Evolutionary conservation across 2,329 filamentous ascomycete species (phyloP), one percentile per base, ranked within the genome.

Genomic region (Blastomyces silverae): DNA sequence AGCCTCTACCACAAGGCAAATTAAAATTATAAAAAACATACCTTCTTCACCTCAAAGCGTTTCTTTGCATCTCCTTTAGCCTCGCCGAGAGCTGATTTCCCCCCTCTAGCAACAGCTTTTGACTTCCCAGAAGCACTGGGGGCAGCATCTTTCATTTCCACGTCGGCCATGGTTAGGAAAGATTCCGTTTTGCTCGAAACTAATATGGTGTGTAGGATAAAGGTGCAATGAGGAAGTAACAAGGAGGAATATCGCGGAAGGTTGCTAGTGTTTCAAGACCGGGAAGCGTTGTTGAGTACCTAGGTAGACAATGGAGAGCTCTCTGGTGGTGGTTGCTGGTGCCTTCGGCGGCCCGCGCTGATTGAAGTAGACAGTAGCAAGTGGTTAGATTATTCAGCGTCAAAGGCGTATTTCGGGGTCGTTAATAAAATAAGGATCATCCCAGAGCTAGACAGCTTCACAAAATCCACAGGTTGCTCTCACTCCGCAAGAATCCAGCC

Each of bases 31-130:
- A 15, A 20, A 20, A 17, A 46, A n/a, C 63, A 44, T 78, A 95
- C 94, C 89, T 99, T 99, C 82, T 99, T 99, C 68, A 99, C 93
- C 77, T 99, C 94, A 70, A 99, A 99, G 70, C 91, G 89, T 83
- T 97, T 96, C 85, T 95, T 97, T 62, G 81, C 86, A 69, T 93
- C 90, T 48, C 72, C 75, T 55, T 75, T 75, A 56, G 78, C 78
- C 66, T 84, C 81, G 48, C 72, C 69, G 50, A 76, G 78, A 64
- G 84, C 84, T 66, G 78, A 76, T 68, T 83, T 84, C 22, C 78
- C 73, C 77, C 87, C 73, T 77, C 87, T 90, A 34, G 82, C 79
- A 22, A 79, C 79, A 68, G 78, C 80, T 76, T 85, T 86, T 56
- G 78, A 74, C 78, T 87, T 85, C 64, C 79, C 75, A 64, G 73